Evolutionary conservation across 2,329 filamentous ascomycete genomes (phyloP).

Genomic region (Clarireedia homoeocarpa): DNA sequence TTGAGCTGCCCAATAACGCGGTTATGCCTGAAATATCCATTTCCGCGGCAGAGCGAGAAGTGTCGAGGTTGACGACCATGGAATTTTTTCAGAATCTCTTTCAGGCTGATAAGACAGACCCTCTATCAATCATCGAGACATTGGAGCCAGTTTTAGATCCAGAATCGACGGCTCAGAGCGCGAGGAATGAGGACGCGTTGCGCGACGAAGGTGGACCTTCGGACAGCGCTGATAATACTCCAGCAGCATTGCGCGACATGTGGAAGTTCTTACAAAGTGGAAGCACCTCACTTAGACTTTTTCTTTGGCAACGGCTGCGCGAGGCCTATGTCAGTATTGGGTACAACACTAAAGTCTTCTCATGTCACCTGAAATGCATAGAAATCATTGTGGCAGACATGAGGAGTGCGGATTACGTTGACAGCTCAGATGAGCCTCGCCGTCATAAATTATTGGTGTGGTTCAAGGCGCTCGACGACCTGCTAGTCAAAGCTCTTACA

Average conservation of each 20-base stretch:
- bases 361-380: conserved; percentile 77
- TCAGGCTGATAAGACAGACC: conserved; percentile 71
- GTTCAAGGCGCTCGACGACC: conserved; percentile 70
- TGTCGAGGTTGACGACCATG: conserved; percentile 88
- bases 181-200: conserved; percentile 11
- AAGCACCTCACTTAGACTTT: conserved; percentile 73
- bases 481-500: conserved; percentile 64
- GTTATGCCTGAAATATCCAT: conserved; percentile 82
- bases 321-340: conserved; percentile 81
- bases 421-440: conserved; percentile 54
- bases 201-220: conserved; percentile 8
- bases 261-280: conserved; percentile 78
- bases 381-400: conserved; percentile 72
- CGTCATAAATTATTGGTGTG: conserved; percentile 64
- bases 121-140: conserved; percentile 79
- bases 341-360: conserved; percentile 81
- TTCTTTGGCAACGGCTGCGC: conserved; percentile 84
- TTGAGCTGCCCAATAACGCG: conserved; percentile 72
- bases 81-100: conserved; percentile 93
- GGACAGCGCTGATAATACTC: conserved; percentile 22
- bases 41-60: conserved; percentile 78
- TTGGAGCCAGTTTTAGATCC: conserved; percentile 87
- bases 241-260: conserved; percentile 57
- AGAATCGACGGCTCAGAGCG: conserved; percentile 40
- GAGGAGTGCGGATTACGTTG: conserved; percentile 47